phyloP scores from a whole-genome alignment of 129 eudicot species.

The Artemisia tridentata region DNA sequence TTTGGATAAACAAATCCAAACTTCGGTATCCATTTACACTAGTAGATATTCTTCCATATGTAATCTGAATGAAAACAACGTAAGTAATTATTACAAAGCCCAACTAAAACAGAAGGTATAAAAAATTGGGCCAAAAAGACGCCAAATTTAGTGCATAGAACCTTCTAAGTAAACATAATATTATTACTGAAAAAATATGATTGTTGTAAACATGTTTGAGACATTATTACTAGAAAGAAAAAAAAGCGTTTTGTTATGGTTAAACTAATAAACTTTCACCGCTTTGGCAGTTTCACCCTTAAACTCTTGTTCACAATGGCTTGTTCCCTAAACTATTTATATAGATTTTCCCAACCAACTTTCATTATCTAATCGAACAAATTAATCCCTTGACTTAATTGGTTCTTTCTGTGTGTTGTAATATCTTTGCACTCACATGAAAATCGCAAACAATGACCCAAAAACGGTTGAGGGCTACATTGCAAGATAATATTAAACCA shows the following conservation, averaged over 20 bases:
- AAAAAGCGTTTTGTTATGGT: not conserved
- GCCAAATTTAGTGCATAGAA: not conserved
- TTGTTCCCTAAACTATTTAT: too few species aligned
- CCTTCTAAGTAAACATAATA: not conserved
- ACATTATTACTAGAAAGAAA: not conserved
- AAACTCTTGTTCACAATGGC: too few species aligned
- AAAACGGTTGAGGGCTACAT: too few species aligned
- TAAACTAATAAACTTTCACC: too few species aligned
- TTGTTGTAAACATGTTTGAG: not conserved
- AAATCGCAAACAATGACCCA: too few species aligned
- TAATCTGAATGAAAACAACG: conserved; percentile 39
- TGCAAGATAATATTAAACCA: too few species aligned
- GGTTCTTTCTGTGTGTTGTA: too few species aligned
- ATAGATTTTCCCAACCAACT: too few species aligned
- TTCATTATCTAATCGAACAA: too few species aligned
- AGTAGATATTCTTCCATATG: conserved; percentile 63
- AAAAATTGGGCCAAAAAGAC: not conserved
- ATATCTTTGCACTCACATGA: not conserved
- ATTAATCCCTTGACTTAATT: too few species aligned
- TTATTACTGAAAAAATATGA: not conserved
- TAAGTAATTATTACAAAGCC: not conserved
- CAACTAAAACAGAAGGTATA: not conserved
- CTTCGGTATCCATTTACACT: conserved; percentile 56
- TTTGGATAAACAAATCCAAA: conserved; percentile 71
- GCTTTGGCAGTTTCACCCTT: too few species aligned